Percentiles rank a stretch among this genome's conserved stretches.
phyloP scores from a whole-genome alignment of 2,329 filamentous ascomycete species.

The Xenoacremonium recifei region DNA sequence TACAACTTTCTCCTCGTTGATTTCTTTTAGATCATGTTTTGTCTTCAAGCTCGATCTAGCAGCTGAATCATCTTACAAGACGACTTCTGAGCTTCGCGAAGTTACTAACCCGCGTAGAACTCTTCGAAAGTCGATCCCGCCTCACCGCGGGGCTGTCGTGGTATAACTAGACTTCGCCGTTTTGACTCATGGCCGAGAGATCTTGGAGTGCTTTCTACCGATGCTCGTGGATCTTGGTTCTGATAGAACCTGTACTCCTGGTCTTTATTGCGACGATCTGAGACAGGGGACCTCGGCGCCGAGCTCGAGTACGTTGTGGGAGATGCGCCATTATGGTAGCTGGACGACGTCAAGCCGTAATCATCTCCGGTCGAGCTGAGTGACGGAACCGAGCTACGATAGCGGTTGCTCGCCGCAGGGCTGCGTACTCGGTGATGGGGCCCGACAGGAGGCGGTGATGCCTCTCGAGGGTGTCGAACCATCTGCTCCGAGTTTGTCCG shows the following conservation, averaged over 20 bases:
- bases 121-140: conserved; percentile 22
- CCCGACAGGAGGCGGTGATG: conserved; percentile 7
- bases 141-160: conserved; percentile 8
- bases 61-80: too few species aligned
- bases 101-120: too few species aligned
- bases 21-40: too few species aligned
- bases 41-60: too few species aligned
- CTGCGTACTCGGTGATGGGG: conserved; percentile 15
- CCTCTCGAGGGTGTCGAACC: conserved; percentile 14
- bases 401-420: conserved; percentile 16
- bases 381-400: conserved; percentile 16
- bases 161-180: conserved; percentile 16
- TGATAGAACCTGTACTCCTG: conserved; percentile 29
- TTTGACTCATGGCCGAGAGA: conserved; percentile 11
- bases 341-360: conserved; percentile 12
- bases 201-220: conserved; percentile 17
- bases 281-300: neutral
- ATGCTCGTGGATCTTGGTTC: conserved; percentile 15
- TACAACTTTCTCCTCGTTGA: too few species aligned
- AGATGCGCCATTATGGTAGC: conserved; percentile 7
- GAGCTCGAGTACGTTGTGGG: conserved; percentile 6
- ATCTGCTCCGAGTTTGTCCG: conserved; percentile 17
- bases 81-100: too few species aligned
- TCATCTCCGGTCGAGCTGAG: conserved; percentile 13
- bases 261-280: conserved; percentile 19